phyloP scores from a whole-genome alignment of 371 early-diverging fungal genomes.

The Funneliformis caledonium region DNA sequence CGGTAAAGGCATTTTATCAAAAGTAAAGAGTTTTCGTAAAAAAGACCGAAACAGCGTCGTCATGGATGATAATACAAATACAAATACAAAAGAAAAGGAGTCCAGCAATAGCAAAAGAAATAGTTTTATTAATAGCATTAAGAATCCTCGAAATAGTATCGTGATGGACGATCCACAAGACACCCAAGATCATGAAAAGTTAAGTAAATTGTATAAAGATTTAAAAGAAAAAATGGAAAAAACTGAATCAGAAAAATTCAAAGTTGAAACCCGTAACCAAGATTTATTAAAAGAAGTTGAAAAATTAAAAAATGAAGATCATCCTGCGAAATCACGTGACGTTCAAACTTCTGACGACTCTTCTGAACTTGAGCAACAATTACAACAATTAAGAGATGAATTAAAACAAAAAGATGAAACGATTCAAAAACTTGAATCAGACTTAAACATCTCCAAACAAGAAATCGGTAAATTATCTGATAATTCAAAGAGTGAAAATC shows the following conservation, averaged over 20 bases:
- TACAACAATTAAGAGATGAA: constrained; percentile 6
- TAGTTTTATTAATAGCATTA: neutral
- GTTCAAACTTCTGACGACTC: neutral
- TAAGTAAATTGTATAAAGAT: neutral
- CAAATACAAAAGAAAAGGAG: neutral
- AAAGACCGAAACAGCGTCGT: neutral
- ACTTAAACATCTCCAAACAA: neutral
- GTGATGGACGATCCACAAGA: too few relatives aligned
- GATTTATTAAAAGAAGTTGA: constrained; percentile 2
- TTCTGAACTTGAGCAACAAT: neutral
- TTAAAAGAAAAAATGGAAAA: neutral
- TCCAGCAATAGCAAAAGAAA: neutral
- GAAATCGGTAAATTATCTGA: neutral
- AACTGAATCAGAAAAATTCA: neutral
- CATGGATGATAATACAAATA: neutral
- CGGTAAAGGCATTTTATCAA: neutral
- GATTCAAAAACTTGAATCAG: neutral
- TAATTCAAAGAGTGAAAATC: neutral
- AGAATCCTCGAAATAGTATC: neutral
- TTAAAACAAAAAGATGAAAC: constrained; percentile 16
- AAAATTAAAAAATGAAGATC: neutral
- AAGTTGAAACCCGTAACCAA: neutral
- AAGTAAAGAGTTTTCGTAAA: neutral
- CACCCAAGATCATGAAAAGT: neutral
- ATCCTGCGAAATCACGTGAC: neutral